Conservation (phyloP, 305 asterid genomes). For the Fraxinus greggii region DNA sequence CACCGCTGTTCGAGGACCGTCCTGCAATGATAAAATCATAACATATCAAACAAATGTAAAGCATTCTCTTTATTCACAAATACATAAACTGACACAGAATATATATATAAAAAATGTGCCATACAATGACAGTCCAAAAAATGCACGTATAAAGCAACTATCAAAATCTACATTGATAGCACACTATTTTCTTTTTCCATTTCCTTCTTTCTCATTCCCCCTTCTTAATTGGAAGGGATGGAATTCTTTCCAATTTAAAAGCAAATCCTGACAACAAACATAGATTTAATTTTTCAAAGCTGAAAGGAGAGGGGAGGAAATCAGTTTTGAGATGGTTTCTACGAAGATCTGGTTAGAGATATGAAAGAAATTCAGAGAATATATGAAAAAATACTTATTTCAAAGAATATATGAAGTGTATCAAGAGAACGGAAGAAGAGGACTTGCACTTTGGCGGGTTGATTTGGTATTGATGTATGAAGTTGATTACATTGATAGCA, state of each 20-base stretch:
- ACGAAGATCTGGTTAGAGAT: neutral
- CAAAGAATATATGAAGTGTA: neutral
- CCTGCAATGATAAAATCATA: slow-evolving; percentile 56
- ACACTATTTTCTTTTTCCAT: neutral
- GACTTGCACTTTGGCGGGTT: neutral
- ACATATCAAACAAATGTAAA: slow-evolving; percentile 12
- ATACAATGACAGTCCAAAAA: neutral
- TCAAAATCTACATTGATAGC: neutral
- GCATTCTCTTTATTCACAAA: slow-evolving; percentile 18
- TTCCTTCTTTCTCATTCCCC: neutral
- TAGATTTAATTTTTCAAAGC: neutral
- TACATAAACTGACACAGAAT: neutral
- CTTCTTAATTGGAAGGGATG: neutral
- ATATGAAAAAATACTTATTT: neutral
- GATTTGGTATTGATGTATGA: neutral
- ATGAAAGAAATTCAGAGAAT: neutral
- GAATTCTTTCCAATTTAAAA: neutral
- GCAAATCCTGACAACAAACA: neutral
- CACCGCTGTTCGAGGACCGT: slow-evolving; percentile 83
- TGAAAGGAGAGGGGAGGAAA: neutral
- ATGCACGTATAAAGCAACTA: neutral
- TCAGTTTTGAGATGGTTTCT: neutral
- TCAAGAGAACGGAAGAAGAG: neutral
- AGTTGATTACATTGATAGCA: neutral
- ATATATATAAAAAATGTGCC: neutral